Base-by-base conservation (phyloP, 2,329 filamentous ascomycete genomes). In the Alternaria consortialis region DNA sequence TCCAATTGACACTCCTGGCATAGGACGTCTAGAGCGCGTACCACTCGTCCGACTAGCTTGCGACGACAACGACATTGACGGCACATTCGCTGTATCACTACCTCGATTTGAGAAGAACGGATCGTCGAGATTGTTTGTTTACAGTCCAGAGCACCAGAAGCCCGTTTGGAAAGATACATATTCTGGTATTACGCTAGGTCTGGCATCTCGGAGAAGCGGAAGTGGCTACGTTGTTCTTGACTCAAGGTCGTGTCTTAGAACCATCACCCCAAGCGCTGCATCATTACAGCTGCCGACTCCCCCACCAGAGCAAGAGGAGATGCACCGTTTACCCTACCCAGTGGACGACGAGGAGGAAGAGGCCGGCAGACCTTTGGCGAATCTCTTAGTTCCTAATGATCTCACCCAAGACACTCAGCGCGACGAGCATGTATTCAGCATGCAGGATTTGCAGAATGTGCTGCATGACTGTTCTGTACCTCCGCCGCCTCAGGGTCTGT, bases 141-240 rank as follows among this genome's bases (percentile, higher is more conserved):
- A 93, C 76, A 85, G 86, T 48, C 83, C 89, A 1, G 83, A 88
- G 31, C 82, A 85, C 15, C 81, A 85, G 8, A 81, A 87, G 55
- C 85, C 90, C 11, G 77, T 91, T 11, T 85, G 88, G 69, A 82
- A 87, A 63, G 82, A 80, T 29, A 85, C 86, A 9, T 65, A 82
- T 9, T 81, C 86, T 3, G 83, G 85, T 58, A 80, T 87, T 23
- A 86, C 93, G 11, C 87, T 90, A 23, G 88, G 90, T 12, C 79
- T 97, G 1, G 81, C 92, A 2, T 85, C 91, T 3, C 84, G 87
- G 20, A 82, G 85, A 12, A 84, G 84, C 20, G 86, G 88, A 2
- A 88, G 87, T 46, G 92, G 93, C 5, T 97, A 92, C 75, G 81
- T 95, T 39, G 81, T 90, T 9, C 79, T 97, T 6, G 93, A 97